Evolutionary conservation across 164 flowering plant genomes (phyloP), one percentile per base, ranked within the genome.

Genomic region (Nelumbo lutea): DNA sequence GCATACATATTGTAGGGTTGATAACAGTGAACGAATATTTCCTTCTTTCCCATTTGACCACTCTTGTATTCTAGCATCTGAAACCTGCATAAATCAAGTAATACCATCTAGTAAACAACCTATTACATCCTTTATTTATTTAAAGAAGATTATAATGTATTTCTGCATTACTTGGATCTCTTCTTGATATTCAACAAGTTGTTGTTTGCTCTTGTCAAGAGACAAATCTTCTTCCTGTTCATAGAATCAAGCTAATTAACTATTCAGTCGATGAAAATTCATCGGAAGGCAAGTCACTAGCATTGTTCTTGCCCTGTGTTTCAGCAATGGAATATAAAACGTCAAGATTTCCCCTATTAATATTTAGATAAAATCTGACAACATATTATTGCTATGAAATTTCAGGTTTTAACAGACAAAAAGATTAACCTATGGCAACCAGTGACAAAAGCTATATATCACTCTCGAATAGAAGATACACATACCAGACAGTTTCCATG

Each of bases 1-100:
- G 73, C 93, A 82, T 75, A 93, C 98, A 75, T 81, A 87, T 83
- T 93, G 98, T 68, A 93, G 74, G 68, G 98, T 93, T 65, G 98
- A 87, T 15, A 93, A 78, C 65, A 90, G 79, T 1, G 98, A 89
- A 27, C 98, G 93, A 42, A 93, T 90, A 73, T 89, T 93, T 74
- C 86, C 88, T 81, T 88, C 90, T 80, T 86, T 93, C 64, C 96
- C 98, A 61, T 52, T 69, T 50, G 90, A 83, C 98, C 98, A 93
- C 61, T 82, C 72, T 10, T 72, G 80, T 73, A 93, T 86, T 76
- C 82, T 87, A 57, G 82, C 82, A 77, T 89, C 93, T 62, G 82
- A 81, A 57, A 44, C 84, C 98, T 93, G 89, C 79, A 77, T 44
- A 62, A 68, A 68, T 60, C n/a, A 64, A 70, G 27, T 51, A 62